Conservation (phyloP, 1,284 basidiomycete genomes). For the Anthracocystis walkeri region DNA sequence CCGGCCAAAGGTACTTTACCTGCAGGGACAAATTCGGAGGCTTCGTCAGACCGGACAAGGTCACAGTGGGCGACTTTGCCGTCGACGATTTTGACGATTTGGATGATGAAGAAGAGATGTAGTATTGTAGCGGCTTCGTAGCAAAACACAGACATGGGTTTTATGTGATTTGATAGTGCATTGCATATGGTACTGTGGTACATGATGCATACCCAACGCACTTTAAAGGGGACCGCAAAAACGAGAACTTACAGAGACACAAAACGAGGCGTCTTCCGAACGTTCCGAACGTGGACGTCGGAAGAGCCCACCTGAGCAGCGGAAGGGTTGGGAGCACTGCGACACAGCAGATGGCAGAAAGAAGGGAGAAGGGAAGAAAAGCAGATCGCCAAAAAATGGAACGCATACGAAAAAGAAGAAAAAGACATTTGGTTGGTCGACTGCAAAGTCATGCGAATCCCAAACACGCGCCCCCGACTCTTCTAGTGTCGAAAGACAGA, state of each 20-base stretch:
- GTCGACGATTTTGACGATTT: conserved; percentile 39
- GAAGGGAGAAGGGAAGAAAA: background rate
- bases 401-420: background rate
- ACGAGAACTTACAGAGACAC: conserved; percentile 7
- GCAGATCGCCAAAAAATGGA: background rate
- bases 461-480: too few relatives aligned
- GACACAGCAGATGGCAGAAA: background rate
- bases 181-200: background rate
- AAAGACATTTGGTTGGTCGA: conserved; percentile 7
- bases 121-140: background rate
- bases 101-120: conserved; percentile 51
- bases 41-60: conserved; percentile 87
- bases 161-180: background rate
- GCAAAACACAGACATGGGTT: background rate
- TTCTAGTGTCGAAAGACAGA: conserved; percentile 16
- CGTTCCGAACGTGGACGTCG: background rate
- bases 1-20: conserved; percentile 85
- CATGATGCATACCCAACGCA: background rate
- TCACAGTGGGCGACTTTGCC: conserved; percentile 87
- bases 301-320: background rate
- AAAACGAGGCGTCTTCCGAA: background rate
- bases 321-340: background rate
- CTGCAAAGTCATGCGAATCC: conserved; percentile 9
- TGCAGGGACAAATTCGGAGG: conserved; percentile 82
- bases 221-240: too few relatives aligned